These are phyloP conservation scores for Thalassiosira exigua DNA, from an alignment of 352 stramenopile genomes.

Conservation along the genomic window DNA sequence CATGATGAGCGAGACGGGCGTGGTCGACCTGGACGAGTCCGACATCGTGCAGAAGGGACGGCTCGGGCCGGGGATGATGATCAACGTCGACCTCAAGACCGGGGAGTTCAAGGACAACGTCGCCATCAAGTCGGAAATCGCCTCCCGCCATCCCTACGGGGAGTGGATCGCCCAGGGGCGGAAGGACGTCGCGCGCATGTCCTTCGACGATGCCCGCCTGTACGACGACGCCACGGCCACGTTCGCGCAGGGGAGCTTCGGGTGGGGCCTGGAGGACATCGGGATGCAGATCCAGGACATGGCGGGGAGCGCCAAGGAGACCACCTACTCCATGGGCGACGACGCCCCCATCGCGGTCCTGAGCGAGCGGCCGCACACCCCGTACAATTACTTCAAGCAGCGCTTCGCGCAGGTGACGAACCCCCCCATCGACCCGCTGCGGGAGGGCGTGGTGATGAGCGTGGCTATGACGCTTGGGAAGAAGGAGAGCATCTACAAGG, in stretches of 20 bases:
- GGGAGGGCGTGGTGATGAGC: conserved; percentile 89
- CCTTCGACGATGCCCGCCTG: conserved; percentile 55
- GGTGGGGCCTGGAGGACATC: conserved; percentile 95
- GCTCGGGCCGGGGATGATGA: conserved; percentile 95
- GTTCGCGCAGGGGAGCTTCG: conserved; percentile 91
- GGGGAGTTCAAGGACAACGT: conserved; percentile 86
- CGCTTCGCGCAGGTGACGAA: conserved; percentile 89
- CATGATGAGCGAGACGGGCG: conserved; percentile 94
- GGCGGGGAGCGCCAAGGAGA: conserved; percentile 87
- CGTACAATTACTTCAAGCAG: conserved; percentile 99
- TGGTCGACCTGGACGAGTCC: conserved; percentile 78
- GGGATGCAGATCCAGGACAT: conserved; percentile 95
- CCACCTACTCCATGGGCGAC: conserved; percentile 90
- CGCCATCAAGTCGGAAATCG: conserved; percentile 90
- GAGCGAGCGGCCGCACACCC: conserved; percentile 91
- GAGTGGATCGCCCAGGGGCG: conserved; percentile 91
- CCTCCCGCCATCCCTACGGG: conserved; percentile 89
- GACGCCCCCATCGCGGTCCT: conserved; percentile 88
- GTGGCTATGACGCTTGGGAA: conserved; percentile 87
- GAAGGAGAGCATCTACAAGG: conserved; percentile 85
- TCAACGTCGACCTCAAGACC: conserved; percentile 91
- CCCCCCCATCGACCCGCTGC: conserved; percentile 88
- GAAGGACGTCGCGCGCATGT: conserved; percentile 86
- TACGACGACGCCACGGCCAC: conserved; percentile 82
- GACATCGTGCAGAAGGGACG: conserved; percentile 90